Evolutionary conservation across 805 yeast species (phyloP), one percentile per base, ranked within the genome.

Genomic region (Danielia reshetovae): DNA sequence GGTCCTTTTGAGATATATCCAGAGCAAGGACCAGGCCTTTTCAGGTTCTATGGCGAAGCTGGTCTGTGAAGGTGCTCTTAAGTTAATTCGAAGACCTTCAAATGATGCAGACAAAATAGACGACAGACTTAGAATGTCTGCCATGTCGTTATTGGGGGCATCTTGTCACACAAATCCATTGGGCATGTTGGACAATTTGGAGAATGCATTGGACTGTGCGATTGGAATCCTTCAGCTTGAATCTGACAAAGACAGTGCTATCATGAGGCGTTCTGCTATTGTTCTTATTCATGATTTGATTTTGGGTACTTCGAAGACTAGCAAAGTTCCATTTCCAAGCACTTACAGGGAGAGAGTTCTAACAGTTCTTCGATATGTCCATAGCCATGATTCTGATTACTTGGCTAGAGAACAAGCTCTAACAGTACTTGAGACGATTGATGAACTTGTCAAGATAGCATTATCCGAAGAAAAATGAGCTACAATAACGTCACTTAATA

Each of bases 71-170:
- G 48, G 67, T 0, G 68, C 77, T 18, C 49, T 84, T 2, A 27
- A 45, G 1, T 30, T 70, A 15, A 62, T 77, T 3, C 43, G 64
- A 27, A 45, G 62, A 21, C 39, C 51, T 2, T 27, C 30, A 1
- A 41, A 41, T 4, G 52, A 42, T 1, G 43, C 56, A n/a, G 45
- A 55, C 4, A 52, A 57, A 14, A 60, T 37, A 3, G 95, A 87
- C 43, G 64, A 70, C 38, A 70, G 80, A 25, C 43, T 88, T 25
- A 67, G 97, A 45, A 80, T 87, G 83, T 89, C 97, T 2, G 75
- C 96, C 0, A 73, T 89, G 77, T 85, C 96, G 0, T 57, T 93
- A 10, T 55, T 90, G n/a, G 96, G 97, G 18, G 62, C 74, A 5
- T 64, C 83, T 24, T 74, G 88, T 48, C 74, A 75, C 42, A 62